A percentile compares a stretch with the other conserved stretches of the same genome.
Conservation (phyloP, 768 basidiomycete species). For the Peribolospora baueri region DNA sequence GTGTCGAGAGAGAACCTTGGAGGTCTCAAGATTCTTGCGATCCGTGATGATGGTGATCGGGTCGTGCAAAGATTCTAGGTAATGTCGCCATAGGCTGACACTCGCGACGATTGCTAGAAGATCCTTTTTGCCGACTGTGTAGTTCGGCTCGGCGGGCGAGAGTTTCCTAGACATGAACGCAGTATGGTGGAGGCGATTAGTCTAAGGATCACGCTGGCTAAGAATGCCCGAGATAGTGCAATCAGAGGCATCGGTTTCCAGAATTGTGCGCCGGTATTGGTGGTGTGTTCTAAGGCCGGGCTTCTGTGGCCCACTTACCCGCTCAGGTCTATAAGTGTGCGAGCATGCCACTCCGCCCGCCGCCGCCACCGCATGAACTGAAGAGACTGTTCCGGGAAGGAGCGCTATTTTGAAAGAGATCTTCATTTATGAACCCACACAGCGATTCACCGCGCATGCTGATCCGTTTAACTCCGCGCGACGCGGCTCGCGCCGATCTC, state of each 20-base stretch:
- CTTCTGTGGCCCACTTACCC: too few species aligned
- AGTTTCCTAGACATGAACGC: conserved; percentile 19
- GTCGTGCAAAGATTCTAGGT: conserved; percentile 16
- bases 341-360: too few species aligned
- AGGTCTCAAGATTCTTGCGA: conserved; percentile 10
- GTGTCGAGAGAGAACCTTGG: conserved; percentile 22
- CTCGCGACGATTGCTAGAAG: conserved; percentile 27
- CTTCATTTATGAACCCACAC: too few species aligned
- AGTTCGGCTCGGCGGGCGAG: conserved; percentile 23
- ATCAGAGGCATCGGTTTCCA: conserved; percentile 17
- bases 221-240: conserved; percentile 16
- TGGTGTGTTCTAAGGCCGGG: conserved; percentile 7
- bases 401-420: too few species aligned
- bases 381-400: too few species aligned
- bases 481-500: too few species aligned
- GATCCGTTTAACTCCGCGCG: too few species aligned
- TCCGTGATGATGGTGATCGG: conserved; percentile 16
- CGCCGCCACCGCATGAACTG: too few species aligned
- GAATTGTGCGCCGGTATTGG: not conserved
- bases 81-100: conserved; percentile 15
- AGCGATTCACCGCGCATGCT: too few species aligned
- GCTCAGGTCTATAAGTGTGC: too few species aligned
- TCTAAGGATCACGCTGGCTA: conserved; percentile 16
- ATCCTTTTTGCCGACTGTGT: conserved; percentile 31
- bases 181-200: conserved; percentile 13